These are phyloP conservation scores for Coemansia sp. DNA, from an alignment of 192 early-diverging fungal genomes.

Conservation along the genomic window DNA sequence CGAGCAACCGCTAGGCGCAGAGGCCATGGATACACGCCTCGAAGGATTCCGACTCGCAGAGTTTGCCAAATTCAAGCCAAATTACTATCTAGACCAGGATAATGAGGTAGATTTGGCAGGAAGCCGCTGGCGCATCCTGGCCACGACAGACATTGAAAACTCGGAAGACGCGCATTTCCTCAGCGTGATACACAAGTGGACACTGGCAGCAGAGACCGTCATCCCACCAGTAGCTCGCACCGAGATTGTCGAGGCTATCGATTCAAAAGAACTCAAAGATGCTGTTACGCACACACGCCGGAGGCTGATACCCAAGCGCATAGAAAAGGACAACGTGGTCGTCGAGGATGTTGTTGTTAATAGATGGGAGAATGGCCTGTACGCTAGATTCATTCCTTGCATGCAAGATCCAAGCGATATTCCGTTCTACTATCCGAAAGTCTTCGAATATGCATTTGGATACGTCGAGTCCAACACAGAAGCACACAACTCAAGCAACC, in stretches of 20 bases:
- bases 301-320: slow-evolving; percentile 43
- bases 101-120: slow-evolving; percentile 9
- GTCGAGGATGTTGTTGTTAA: slow-evolving; percentile 39
- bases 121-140: slow-evolving; percentile 30
- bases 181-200: slow-evolving; percentile 59
- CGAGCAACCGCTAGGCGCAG: slow-evolving; percentile 17
- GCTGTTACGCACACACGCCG: slow-evolving; percentile 24
- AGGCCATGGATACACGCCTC: slow-evolving; percentile 24
- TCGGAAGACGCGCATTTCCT: slow-evolving; percentile 41
- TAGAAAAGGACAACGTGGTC: slow-evolving; percentile 33
- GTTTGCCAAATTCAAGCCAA: slow-evolving; percentile 47
- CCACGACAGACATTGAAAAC: slow-evolving; percentile 26
- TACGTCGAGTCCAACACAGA: slow-evolving; percentile 9
- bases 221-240: slow-evolving; percentile 64
- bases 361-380: slow-evolving; percentile 8
- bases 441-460: slow-evolving; percentile 37
- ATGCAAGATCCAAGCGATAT: slow-evolving; percentile 14
- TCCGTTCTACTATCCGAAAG: slow-evolving; percentile 55
- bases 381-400: slow-evolving; percentile 34
- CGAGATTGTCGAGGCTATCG: slow-evolving; percentile 19
- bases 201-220: slow-evolving; percentile 57
- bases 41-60: slow-evolving; percentile 40
- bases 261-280: not conserved
- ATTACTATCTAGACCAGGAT: slow-evolving; percentile 22
- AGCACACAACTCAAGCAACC: not conserved